These are phyloP conservation scores for Solanum etuberosum DNA, from an alignment of 257 asterid genomes.

Conservation along the genomic window DNA sequence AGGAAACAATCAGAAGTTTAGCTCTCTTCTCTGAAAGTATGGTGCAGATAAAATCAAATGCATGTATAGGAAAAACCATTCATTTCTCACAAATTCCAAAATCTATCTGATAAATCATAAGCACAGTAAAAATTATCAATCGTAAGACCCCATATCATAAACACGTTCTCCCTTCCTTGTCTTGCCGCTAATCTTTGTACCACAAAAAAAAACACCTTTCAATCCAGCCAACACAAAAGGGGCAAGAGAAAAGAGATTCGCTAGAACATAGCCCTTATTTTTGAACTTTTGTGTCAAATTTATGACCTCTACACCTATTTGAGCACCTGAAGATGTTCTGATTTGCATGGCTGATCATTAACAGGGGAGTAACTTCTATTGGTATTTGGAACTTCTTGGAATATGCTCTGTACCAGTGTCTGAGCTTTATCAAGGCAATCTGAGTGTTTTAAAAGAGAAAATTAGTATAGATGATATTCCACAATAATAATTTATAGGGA, in stretches of 20 bases:
- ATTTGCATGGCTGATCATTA: conserved; percentile 76
- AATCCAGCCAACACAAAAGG: neutral
- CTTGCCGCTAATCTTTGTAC: neutral
- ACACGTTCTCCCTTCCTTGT: neutral
- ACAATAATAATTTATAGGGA: neutral
- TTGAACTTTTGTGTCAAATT: neutral
- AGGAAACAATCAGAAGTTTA: neutral
- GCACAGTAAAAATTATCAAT: neutral
- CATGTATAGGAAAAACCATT: neutral
- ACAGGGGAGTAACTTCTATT: conserved; percentile 39
- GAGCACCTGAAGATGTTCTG: conserved; percentile 75
- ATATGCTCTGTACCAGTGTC: conserved; percentile 62
- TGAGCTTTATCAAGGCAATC: conserved; percentile 74
- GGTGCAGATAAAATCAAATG: neutral
- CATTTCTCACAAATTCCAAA: neutral
- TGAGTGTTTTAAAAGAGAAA: conserved; percentile 17
- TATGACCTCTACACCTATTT: neutral
- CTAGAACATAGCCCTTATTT: neutral
- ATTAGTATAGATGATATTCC: conserved; percentile 1
- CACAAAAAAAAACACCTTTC: neutral
- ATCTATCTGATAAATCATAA: neutral
- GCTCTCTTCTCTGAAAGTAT: neutral
- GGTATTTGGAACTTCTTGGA: conserved; percentile 65
- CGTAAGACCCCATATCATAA: neutral
- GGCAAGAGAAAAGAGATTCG: neutral